These are phyloP conservation scores for Taphrina pruni DNA, from an alignment of 1,139 yeast species.

Conservation along the genomic window DNA sequence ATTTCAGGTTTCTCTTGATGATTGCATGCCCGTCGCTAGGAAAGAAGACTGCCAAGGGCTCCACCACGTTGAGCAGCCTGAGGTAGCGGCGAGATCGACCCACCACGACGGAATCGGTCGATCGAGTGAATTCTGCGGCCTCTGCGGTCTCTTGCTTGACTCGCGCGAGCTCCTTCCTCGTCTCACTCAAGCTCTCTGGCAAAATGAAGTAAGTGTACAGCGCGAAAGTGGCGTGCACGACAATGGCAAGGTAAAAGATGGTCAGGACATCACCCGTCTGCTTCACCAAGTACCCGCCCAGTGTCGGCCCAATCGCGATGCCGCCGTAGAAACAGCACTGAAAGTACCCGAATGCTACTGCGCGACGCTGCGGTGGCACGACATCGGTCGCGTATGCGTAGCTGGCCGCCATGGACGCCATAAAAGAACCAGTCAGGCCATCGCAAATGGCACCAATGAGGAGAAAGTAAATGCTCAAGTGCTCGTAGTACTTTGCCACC, in stretches of 20 bases:
- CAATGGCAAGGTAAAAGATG: constrained; percentile 49
- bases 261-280: constrained; percentile 48
- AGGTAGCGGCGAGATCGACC: not conserved
- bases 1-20: constrained; percentile 24
- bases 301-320: constrained; percentile 66
- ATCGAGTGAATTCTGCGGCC: not conserved
- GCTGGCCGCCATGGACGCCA: constrained; percentile 60
- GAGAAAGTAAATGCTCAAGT: constrained; percentile 51
- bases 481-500: constrained; percentile 42
- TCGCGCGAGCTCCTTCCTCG: constrained; percentile 27
- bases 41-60: constrained; percentile 28
- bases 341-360: constrained; percentile 62
- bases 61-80: constrained; percentile 15
- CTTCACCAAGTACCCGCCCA: constrained; percentile 57
- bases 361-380: constrained; percentile 62
- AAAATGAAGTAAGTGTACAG: constrained; percentile 55
- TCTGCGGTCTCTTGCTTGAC: constrained; percentile 23
- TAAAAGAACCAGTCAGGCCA: constrained; percentile 63
- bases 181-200: constrained; percentile 60
- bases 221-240: constrained; percentile 49
- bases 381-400: constrained; percentile 71
- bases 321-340: constrained; percentile 66
- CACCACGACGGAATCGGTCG: not conserved
- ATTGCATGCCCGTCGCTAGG: constrained; percentile 22
- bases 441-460: constrained; percentile 55